Base-by-base conservation (phyloP, 1,284 basidiomycete species). In the Sporisorium scitamineum region DNA sequence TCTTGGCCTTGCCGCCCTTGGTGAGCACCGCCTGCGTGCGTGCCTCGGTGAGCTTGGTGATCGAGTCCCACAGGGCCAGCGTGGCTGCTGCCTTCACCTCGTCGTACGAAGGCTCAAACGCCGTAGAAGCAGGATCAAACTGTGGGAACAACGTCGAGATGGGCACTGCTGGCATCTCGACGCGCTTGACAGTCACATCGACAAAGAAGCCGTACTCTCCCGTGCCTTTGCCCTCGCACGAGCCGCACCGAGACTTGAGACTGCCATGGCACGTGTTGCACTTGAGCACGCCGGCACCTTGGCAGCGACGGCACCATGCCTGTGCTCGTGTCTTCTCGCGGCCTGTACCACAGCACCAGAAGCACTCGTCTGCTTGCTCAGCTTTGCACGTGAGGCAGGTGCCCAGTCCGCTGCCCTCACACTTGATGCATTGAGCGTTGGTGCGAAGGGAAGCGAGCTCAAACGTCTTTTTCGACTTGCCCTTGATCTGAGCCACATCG, bases 281-380 rank as follows among this genome's bases (percentile, higher is more conserved):
- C 39, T 72, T 67, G 57, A 79, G 70, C 37, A 66, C 59, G 39
- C 76, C 78, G 14, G 67, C 71, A 51, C 80, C 80, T 11, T 70
- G 63, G 67, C 80, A 81, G 18, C 70, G 74, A 41, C 66, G 63
- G 44, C 80, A 81, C 53, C 42, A 54, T 10, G 65, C 72, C 29
- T 76, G 65, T 16, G 60, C 68, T 7, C 64, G 73, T 14, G 54
- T 56, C 76, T 80, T 80, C 37, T 76, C 71, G 14, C 65, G 62
- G 14, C 80, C 80, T 0, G 71, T 78, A n/a, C 80, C 78, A 11
- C 51, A 54, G 58, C 80, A 81, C 80, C 80, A 81, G 66, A 75
- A 81, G 65, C 80, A 80, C 52, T 76, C 76, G 55, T 81, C 80
- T 10, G 80, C 74, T 32, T 71, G 42, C 41, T 74, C 71, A 1